These are phyloP conservation scores for Phoenix dactylifera DNA, from an alignment of 176 grass and related monocot species.

Conservation along the genomic window DNA sequence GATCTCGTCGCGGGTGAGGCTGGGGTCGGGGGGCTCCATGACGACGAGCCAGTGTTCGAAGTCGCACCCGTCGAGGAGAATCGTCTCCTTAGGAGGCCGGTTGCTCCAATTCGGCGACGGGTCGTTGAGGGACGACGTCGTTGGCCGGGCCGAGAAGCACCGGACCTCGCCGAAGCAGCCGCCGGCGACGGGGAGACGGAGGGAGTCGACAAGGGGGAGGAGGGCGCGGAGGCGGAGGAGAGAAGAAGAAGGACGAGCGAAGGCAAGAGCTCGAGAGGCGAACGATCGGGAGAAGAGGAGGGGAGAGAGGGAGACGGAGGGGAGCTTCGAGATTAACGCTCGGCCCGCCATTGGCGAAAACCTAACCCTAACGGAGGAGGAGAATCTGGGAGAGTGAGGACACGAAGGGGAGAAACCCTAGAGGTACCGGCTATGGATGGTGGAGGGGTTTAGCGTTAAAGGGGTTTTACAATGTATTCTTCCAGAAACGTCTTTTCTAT, in stretches of 20 bases:
- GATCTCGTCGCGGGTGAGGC: constrained; percentile 60
- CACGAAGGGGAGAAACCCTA: too few species aligned
- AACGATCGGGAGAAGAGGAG: constrained; percentile 1
- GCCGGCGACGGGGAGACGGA: neutral
- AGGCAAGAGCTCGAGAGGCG: constrained; percentile 13
- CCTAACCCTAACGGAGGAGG: too few species aligned
- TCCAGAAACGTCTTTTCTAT: too few species aligned
- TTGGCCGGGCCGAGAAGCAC: constrained; percentile 41
- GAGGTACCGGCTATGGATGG: too few species aligned
- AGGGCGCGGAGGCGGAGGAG: constrained; percentile 15
- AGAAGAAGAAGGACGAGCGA: neutral
- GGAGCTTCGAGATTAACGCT: constrained; percentile 1
- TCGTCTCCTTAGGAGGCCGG: constrained; percentile 71
- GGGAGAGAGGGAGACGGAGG: constrained; percentile 1
- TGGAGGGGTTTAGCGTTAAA: too few species aligned
- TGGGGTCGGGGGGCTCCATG: constrained; percentile 66
- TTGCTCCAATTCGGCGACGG: constrained; percentile 73
- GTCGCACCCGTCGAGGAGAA: constrained; percentile 73
- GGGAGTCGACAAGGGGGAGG: constrained; percentile 7
- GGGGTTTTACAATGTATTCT: too few species aligned
- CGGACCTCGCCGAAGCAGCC: neutral
- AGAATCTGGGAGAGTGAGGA: too few species aligned
- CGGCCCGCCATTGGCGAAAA: too few species aligned
- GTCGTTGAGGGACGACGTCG: constrained; percentile 56
- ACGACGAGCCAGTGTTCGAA: constrained; percentile 93